A percentile compares a stretch with the other conserved stretches of the same genome.
Evolutionary conservation across 345 rosid species (phyloP).

Genomic region (Diplotaxis tenuifolia): DNA sequence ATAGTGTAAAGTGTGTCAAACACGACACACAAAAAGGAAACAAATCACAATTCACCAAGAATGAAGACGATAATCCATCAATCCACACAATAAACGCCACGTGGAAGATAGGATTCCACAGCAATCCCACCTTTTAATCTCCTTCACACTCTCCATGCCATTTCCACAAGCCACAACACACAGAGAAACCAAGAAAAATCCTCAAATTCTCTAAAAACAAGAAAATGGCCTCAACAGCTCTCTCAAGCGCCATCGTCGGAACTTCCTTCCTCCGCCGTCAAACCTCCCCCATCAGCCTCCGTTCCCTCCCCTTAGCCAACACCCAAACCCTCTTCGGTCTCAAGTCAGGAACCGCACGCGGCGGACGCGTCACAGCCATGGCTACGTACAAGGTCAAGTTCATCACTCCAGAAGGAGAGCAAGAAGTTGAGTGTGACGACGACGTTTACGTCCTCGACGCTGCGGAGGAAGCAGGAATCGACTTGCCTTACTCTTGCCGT

Average conservation of each 20-base stretch:
- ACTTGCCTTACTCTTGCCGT: conserved; percentile 93
- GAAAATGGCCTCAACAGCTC: conserved; percentile 58
- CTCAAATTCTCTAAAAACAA: not conserved
- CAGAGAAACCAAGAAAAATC: not conserved
- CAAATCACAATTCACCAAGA: conserved; percentile 3
- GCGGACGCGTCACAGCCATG: conserved; percentile 60
- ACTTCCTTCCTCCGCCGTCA: conserved; percentile 55
- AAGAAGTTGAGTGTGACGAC: conserved; percentile 52
- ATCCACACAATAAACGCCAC: conserved; percentile 52
- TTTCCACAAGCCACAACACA: conserved; percentile 17
- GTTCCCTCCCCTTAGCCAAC: conserved; percentile 46
- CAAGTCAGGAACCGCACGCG: conserved; percentile 42
- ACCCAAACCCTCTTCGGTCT: conserved; percentile 59
- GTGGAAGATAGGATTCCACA: conserved; percentile 51
- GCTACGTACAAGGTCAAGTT: conserved; percentile 75
- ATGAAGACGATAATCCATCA: conserved; percentile 40
- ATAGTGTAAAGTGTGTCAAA: conserved; percentile 31
- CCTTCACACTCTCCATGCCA: conserved; percentile 35
- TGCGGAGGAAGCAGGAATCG: conserved; percentile 68
- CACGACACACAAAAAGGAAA: conserved; percentile 16
- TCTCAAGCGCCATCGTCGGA: conserved; percentile 60
- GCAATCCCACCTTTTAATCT: conserved; percentile 16
- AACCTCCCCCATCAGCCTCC: conserved; percentile 43
- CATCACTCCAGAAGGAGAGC: conserved; percentile 62
- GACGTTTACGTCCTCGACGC: conserved; percentile 70